Base-by-base conservation (phyloP, 192 early-diverging fungal genomes). In the Backusella luteola region DNA sequence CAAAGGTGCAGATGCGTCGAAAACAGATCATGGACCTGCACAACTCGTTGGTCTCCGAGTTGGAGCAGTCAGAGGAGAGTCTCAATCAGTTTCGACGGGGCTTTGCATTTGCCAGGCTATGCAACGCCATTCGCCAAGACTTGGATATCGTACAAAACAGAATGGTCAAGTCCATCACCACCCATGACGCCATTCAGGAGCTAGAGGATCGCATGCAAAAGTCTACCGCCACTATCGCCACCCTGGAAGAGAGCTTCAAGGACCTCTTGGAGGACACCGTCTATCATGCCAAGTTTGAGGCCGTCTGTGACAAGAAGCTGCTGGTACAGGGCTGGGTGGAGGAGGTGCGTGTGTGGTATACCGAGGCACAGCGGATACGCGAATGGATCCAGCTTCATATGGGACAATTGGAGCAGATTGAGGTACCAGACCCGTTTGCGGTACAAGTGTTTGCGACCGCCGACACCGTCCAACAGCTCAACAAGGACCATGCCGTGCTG, bases 381-480 rank as follows among this genome's bases (percentile, higher is more conserved):
- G 59, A 75, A 29, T 84, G 82, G 80, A 84, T 85, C 12, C 73
- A 81, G 3, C 67, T 74, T 53, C 82, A 80, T 41, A 78, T 83
- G 23, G 73, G 74, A 0, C 76, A 76, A 46, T 69, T 85, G 36
- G 73, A 77, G 38, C 74, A 74, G 36, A 81, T 72, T 19, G 29
- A 49, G 8, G 11, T 79, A n/a, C 74, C 77, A 23, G 78, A 84
- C 38, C 74, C 76, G 0, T 46, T 84, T 19, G 49, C 21, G 2
- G 66, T 53, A 3, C 71, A 68, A 1, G 66, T 74, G 34, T 23
- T 66, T 19, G 73, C 46, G 1, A 67, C 75, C 11, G 52, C 81
- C 49, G 59, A 83, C 6, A 52, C 74, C 21, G 83, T 84, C 3
- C 35, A 81, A n/a, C 41, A 79, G 23, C 73, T 77, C 34, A 80